A percentile compares a stretch with the other conserved stretches of the same genome.
phyloP scores from a whole-genome alignment of 371 early-diverging fungal genomes.

The Zopfochytrium polystomum region DNA sequence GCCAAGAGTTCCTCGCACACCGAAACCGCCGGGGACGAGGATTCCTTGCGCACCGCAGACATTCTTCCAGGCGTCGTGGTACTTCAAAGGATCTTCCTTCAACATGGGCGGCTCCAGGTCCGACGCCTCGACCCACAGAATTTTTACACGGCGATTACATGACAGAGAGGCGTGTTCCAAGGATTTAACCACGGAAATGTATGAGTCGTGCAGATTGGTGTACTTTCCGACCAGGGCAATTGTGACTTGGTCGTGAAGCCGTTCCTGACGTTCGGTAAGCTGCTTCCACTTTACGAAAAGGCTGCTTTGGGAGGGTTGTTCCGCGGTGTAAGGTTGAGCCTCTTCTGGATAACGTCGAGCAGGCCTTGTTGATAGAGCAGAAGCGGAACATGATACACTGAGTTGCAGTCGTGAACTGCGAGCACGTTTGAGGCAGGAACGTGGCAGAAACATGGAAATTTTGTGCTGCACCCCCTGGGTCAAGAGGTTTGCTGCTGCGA shows the following conservation, averaged over 20 bases:
- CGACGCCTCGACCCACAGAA: slow-evolving; percentile 93
- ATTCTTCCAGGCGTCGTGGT: slow-evolving; percentile 90
- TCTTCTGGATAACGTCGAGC: slow-evolving; percentile 74
- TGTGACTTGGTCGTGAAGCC: slow-evolving; percentile 77
- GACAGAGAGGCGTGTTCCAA: slow-evolving; percentile 90
- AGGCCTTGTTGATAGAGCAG: slow-evolving; percentile 84
- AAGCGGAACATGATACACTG: slow-evolving; percentile 95
- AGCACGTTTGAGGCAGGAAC: slow-evolving; percentile 88
- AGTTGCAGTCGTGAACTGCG: slow-evolving; percentile 92
- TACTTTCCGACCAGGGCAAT: slow-evolving; percentile 98
- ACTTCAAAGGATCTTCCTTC: slow-evolving; percentile 77
- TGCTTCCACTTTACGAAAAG: slow-evolving; percentile 72
- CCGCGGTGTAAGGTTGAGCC: slow-evolving; percentile 64
- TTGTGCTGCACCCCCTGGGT: slow-evolving; percentile 79
- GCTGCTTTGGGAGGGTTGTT: slow-evolving; percentile 16
- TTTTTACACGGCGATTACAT: slow-evolving; percentile 74
- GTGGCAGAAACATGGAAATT: slow-evolving; percentile 98
- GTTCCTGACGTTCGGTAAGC: slow-evolving; percentile 71
- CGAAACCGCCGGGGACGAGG: slow-evolving; percentile 99
- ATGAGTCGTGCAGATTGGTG: slow-evolving; percentile 91
- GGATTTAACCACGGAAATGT: slow-evolving; percentile 95
- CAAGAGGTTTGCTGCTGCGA: slow-evolving; percentile 80
- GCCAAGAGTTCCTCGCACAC: slow-evolving; percentile 95
- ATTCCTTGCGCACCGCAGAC: slow-evolving; percentile 86
- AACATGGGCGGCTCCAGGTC: slow-evolving; percentile 79